Conservation (phyloP, 23 red algal species). For the Chondrus crispus region DNA sequence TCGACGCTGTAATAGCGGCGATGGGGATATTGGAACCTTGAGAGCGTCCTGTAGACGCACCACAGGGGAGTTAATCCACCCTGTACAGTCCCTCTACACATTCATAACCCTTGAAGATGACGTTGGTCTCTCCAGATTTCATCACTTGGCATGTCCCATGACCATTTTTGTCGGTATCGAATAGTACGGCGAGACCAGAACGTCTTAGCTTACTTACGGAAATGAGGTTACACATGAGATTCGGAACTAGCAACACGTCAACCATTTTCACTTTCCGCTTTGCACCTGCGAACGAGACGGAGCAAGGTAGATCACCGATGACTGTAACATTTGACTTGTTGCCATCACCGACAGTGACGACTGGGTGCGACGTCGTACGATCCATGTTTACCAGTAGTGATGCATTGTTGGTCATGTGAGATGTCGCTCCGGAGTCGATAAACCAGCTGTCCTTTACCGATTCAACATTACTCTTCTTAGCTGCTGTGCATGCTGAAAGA, state of each 20-base stretch:
- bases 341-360: constrained; percentile 26
- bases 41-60: no score
- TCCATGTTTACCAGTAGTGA: background rate
- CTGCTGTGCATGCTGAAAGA: background rate
- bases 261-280: background rate
- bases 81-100: background rate
- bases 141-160: background rate
- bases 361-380: background rate
- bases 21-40: no score
- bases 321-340: background rate
- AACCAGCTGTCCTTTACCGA: background rate
- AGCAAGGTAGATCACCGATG: background rate
- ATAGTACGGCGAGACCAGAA: background rate
- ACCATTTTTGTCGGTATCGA: background rate
- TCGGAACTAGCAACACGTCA: background rate
- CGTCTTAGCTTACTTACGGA: background rate
- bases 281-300: background rate
- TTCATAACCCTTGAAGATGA: background rate
- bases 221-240: constrained; percentile 11
- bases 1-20: background rate
- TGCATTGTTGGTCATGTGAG: constrained; percentile 7
- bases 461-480: background rate
- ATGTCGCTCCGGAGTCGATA: constrained; percentile 43
- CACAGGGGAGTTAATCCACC: no score
- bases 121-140: background rate